Base-by-base conservation (phyloP, 305 asterid genomes). In the Coffea humblotiana region DNA sequence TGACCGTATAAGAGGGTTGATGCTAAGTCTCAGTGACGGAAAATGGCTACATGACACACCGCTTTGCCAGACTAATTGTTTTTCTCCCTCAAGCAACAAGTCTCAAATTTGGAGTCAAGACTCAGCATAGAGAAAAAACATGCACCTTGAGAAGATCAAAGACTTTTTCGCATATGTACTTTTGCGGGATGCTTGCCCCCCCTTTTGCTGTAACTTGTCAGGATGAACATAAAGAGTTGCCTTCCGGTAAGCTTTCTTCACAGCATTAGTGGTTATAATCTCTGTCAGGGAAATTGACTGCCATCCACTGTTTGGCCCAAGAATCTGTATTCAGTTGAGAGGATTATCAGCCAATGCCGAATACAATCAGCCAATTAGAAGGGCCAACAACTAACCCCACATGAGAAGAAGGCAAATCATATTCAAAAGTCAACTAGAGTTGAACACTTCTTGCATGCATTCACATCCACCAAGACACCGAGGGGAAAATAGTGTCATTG, bases 201-300 rank as follows among this genome's bases (percentile, higher is more conserved):
- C 97, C n/a, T n/a, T 87, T 84, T 95, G 99, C 85, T 95, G 99
- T 87, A 95, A 78, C 83, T 95, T 95, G 85, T 95, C 99, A 63
- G 99, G 99, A 86, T 95, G 99, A 77, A 95, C 97, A 82, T 87
- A 91, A 75, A 95, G 95, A 82, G 99, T 95, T 49, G 98, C 98
- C 87, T 92, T 93, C 82, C 98, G 85, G 92, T 93, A 95, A 75
- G 97, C 99, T 83, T 91, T 95, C 89, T 92, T 95, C 29, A 95
- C 96, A 29, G 97, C 99, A 72, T 86, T 86, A 40, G 91, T 82
- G 54, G 98, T 92, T 75, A 95, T 72, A 78, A 95, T 87, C 89
- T 93, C 98, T 13, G 98, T 93, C 81, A 92, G 83, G 15, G 97
- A 82, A 75, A 95, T 88, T 27, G 98, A 88, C 82, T 92, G 95